Evolutionary conservation across 2,329 filamentous ascomycete genomes (phyloP).

Genomic region (Sporothrix schenckii): DNA sequence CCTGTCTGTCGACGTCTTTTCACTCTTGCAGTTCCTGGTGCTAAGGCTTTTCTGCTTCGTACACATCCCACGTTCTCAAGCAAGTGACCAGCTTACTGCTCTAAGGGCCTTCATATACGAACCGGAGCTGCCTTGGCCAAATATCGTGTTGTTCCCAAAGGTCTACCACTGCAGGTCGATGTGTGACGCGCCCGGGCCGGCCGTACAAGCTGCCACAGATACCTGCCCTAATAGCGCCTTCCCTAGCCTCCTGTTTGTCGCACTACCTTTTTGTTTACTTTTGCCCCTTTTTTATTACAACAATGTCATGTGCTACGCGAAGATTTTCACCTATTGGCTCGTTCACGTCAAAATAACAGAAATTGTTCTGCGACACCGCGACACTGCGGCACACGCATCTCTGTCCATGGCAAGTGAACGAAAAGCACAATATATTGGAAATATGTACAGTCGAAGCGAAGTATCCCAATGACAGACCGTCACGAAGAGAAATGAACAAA

Average conservation of each 20-base stretch:
- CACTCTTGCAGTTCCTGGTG: not conserved
- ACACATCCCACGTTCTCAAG: not conserved
- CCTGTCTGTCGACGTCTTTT: not conserved
- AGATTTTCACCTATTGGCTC: too few species aligned
- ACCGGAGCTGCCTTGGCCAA: not conserved
- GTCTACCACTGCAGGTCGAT: not conserved
- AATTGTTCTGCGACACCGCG: too few species aligned
- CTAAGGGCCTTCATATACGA: too few species aligned
- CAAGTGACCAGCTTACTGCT: not conserved
- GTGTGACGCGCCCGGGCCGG: not conserved
- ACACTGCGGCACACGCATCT: too few species aligned
- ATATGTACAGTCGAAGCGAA: conserved; percentile 17
- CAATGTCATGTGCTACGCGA: too few species aligned
- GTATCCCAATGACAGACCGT: not conserved
- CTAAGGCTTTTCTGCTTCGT: too few species aligned
- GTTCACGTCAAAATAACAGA: too few species aligned
- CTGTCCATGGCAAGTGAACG: not conserved
- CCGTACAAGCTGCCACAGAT: not conserved
- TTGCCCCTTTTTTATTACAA: not conserved
- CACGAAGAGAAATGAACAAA: too few species aligned
- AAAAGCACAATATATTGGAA: conserved; percentile 9
- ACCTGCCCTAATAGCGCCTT: not conserved
- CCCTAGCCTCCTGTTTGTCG: not conserved
- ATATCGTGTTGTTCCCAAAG: conserved; percentile 20
- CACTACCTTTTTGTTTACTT: not conserved